Percentiles rank a stretch among this genome's conserved stretches.
These are phyloP conservation scores for Cynara cardunculus DNA, from an alignment of 129 eudicot species.

Conservation along the genomic window DNA sequence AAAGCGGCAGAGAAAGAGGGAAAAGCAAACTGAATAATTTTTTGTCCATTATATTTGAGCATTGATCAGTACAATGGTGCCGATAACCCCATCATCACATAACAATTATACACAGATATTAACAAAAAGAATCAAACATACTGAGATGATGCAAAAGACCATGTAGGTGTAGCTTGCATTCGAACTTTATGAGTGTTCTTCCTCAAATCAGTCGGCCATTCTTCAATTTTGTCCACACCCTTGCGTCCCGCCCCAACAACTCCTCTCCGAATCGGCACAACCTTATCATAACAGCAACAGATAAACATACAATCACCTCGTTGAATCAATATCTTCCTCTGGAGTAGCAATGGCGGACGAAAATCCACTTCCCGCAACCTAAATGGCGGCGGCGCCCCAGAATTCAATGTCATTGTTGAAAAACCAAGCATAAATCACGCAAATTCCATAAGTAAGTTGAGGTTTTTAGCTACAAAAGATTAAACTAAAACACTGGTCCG, in stretches of 20 bases:
- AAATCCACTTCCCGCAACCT: conserved; percentile 22
- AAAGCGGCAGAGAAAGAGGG: neutral
- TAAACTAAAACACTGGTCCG: conserved; percentile 14
- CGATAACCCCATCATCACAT: neutral
- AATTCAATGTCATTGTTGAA: neutral
- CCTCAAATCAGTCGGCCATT: conserved; percentile 39
- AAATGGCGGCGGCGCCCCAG: conserved; percentile 32
- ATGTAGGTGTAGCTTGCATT: conserved; percentile 39
- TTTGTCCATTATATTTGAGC: neutral
- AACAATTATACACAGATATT: neutral
- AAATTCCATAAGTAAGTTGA: conserved; percentile 13
- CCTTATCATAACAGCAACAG: conserved; percentile 43
- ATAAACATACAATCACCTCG: conserved; percentile 12
- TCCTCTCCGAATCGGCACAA: conserved; percentile 25
- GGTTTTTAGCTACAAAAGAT: neutral
- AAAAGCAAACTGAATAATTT: neutral
- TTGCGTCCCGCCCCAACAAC: conserved; percentile 18
- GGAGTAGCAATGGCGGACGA: conserved; percentile 15
- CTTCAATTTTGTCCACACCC: conserved; percentile 40
- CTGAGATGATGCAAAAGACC: conserved; percentile 58
- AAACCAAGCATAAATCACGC: neutral
- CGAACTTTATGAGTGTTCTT: conserved; percentile 29
- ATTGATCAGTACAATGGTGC: conserved; percentile 1
- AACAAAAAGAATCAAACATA: neutral
- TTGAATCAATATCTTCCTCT: conserved; percentile 23